Evolutionary conservation across 352 stramenopile species (phyloP).

Genomic region (Pythium aristosporum): DNA sequence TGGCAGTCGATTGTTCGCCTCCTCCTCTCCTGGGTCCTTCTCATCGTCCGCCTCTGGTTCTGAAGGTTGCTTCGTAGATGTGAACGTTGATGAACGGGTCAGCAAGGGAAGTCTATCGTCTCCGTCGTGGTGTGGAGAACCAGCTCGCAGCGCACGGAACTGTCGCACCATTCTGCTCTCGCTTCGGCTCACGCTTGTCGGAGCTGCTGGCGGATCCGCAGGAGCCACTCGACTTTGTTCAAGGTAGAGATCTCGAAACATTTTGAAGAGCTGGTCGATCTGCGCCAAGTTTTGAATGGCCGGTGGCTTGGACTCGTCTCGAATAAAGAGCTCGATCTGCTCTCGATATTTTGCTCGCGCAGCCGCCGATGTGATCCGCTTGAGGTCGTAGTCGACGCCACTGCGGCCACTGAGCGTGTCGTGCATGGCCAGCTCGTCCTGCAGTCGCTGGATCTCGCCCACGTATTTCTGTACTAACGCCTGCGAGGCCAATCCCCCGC

Average conservation of each 20-base stretch:
- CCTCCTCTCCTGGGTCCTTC: background rate
- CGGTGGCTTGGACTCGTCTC: constrained; percentile 29
- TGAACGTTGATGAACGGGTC: background rate
- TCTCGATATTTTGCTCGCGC: constrained; percentile 24
- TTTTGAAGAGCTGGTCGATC: constrained; percentile 40
- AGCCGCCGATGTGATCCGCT: constrained; percentile 18
- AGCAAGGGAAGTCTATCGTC: constrained; percentile 12
- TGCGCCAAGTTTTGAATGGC: constrained; percentile 47
- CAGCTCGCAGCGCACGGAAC: constrained; percentile 39
- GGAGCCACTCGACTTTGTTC: background rate
- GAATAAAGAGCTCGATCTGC: constrained; percentile 36
- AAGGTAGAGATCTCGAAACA: constrained; percentile 44
- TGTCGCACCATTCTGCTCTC: constrained; percentile 56
- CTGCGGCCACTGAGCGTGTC: constrained; percentile 55
- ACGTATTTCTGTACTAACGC: constrained; percentile 33
- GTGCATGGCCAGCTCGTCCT: constrained; percentile 59
- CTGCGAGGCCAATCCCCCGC: constrained; percentile 17
- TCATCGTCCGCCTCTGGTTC: constrained; percentile 14
- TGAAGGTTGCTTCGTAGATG: background rate
- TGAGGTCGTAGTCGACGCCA: constrained; percentile 33
- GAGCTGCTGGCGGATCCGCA: background rate
- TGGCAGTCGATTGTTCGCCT: background rate
- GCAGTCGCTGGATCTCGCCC: constrained; percentile 52
- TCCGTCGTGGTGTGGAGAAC: constrained; percentile 19
- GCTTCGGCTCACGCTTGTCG: constrained; percentile 31